Conservation (phyloP, 1,139 yeast genomes). For the Suhomyces kunorum region DNA sequence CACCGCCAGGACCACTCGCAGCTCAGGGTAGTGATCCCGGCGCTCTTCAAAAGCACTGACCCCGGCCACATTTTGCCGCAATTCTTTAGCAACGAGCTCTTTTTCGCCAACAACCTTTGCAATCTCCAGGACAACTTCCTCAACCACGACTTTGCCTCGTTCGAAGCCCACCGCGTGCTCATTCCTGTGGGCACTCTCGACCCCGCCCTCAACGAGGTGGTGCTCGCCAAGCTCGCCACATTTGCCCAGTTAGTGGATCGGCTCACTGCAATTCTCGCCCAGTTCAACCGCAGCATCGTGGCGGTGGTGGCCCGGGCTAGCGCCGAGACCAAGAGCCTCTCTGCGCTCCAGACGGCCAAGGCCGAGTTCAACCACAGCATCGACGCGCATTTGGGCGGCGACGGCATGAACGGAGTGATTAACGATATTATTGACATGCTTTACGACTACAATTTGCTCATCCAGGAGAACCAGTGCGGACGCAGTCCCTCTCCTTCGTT, state of each 20-base stretch:
- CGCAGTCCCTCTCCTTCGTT: slow-evolving; percentile 6
- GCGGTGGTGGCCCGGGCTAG: slow-evolving; percentile 3
- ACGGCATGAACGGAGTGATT: slow-evolving; percentile 16
- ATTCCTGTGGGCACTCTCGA: slow-evolving; percentile 11
- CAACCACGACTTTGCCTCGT: slow-evolving; percentile 15
- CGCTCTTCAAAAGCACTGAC: slow-evolving; percentile 16
- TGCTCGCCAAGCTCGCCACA: slow-evolving; percentile 6
- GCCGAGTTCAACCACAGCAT: slow-evolving; percentile 12
- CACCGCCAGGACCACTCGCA: neutral
- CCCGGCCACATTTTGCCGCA: slow-evolving; percentile 12
- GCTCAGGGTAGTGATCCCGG: slow-evolving; percentile 15
- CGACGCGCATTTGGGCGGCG: slow-evolving; percentile 17
- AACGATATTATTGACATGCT: slow-evolving; percentile 20
- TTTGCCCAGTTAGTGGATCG: slow-evolving; percentile 9
- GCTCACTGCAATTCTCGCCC: slow-evolving; percentile 12
- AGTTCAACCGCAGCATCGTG: slow-evolving; percentile 15
- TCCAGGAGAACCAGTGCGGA: slow-evolving; percentile 14
- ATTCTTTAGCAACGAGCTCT: slow-evolving; percentile 20
- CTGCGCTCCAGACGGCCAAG: slow-evolving; percentile 13
- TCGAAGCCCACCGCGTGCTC: slow-evolving; percentile 11
- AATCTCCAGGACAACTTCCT: slow-evolving; percentile 18
- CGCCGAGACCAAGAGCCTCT: slow-evolving; percentile 10
- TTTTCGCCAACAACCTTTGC: slow-evolving; percentile 19
- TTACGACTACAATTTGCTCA: slow-evolving; percentile 20
- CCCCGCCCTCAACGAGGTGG: slow-evolving; percentile 5